Evolutionary conservation across 208 protist genomes (phyloP).

Genomic region (Trypanosoma platydactyli): DNA sequence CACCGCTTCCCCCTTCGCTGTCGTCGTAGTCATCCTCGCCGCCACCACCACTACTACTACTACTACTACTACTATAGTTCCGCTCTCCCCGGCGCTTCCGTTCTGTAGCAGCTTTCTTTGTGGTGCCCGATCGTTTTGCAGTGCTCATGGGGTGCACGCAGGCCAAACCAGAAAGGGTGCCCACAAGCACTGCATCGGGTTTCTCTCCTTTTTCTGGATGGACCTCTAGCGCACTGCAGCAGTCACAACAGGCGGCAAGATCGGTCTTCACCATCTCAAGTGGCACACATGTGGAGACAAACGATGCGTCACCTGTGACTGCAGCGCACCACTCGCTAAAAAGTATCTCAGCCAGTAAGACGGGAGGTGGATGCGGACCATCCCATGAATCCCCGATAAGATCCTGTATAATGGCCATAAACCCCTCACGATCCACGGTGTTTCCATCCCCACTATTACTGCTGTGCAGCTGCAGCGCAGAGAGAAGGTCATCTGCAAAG

Average conservation of each 20-base stretch:
- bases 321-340: constrained; percentile 34
- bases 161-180: constrained; percentile 30
- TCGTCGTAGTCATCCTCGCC: constrained; percentile 6
- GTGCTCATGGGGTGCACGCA: constrained; percentile 27
- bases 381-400: not conserved
- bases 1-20: not conserved
- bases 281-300: constrained; percentile 27
- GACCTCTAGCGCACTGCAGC: not conserved
- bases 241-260: not conserved
- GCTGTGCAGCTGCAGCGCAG: not conserved
- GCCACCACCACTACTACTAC: constrained; percentile 3
- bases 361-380: constrained; percentile 7
- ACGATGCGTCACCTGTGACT: constrained; percentile 30
- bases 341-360: constrained; percentile 19
- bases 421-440: constrained; percentile 6
- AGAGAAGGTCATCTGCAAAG: constrained; percentile 17
- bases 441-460: not conserved
- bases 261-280: constrained; percentile 26
- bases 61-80: not conserved
- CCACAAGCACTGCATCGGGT: constrained; percentile 2
- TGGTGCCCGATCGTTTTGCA: not conserved
- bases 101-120: not conserved
- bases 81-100: constrained; percentile 8
- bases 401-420: constrained; percentile 7
- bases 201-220: not conserved